Percentiles rank a stretch among this genome's conserved stretches.
These are phyloP conservation scores for Logfia minima DNA, from an alignment of 129 eudicot genomes.

Conservation along the genomic window DNA sequence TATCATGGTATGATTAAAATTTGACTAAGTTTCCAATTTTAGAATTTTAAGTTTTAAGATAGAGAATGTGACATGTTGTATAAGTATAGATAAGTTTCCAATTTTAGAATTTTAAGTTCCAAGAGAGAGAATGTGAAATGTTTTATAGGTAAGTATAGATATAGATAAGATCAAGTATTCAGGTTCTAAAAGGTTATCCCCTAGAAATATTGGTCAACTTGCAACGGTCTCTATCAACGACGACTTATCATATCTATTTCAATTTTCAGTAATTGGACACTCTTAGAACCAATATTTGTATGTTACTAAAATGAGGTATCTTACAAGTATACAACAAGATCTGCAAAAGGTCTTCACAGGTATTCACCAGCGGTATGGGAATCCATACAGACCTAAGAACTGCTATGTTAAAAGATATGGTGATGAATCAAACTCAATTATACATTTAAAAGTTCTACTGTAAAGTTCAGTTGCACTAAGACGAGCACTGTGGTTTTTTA, in stretches of 20 bases:
- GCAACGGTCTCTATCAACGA: not conserved
- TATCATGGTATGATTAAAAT: too few species aligned
- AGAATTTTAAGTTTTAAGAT: too few species aligned
- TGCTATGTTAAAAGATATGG: slow-evolving; percentile 9
- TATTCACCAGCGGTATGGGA: not conserved
- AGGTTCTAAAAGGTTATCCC: not conserved
- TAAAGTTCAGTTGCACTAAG: slow-evolving; percentile 15
- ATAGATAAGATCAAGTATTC: too few species aligned
- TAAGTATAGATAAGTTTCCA: too few species aligned
- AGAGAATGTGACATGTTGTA: too few species aligned
- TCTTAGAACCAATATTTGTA: slow-evolving; percentile 18
- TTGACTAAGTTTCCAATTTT: too few species aligned
- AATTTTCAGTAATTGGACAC: not conserved
- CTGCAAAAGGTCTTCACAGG: not conserved
- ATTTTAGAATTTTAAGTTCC: too few species aligned
- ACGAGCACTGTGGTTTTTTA: not conserved
- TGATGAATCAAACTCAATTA: slow-evolving; percentile 1
- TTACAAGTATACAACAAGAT: not conserved
- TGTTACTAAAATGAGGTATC: slow-evolving; percentile 4
- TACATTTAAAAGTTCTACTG: not conserved
- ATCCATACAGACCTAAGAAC: slow-evolving; percentile 1
- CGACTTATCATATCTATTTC: not conserved
- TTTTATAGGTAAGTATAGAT: too few species aligned
- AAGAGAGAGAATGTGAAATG: too few species aligned
- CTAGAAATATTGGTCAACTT: not conserved